A percentile compares a stretch with the other conserved stretches of the same genome.
phyloP scores from a whole-genome alignment of 2,329 filamentous ascomycete genomes.

The Zasmidium citrigriseum region DNA sequence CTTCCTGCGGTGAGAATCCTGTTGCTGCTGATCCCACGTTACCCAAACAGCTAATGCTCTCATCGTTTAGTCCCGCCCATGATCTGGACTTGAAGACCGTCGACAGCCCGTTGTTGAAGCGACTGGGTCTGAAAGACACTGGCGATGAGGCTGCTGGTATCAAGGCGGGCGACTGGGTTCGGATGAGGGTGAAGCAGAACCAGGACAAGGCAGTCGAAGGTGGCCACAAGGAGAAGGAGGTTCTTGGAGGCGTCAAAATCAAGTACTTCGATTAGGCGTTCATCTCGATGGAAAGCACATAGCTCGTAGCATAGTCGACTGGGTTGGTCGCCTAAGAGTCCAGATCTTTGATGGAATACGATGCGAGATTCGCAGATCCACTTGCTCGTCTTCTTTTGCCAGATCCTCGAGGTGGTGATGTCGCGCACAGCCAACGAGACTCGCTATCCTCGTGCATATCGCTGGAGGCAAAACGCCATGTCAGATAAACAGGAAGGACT shows the following conservation, averaged over 20 bases:
- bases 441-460: not conserved
- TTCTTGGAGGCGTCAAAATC: constrained; percentile 35
- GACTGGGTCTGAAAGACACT: constrained; percentile 24
- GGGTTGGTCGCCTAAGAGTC: no score
- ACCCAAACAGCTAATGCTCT: not conserved
- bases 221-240: constrained; percentile 28
- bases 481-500: not conserved
- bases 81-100: constrained; percentile 30
- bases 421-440: no score
- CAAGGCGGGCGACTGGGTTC: constrained; percentile 32
- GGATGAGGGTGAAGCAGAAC: constrained; percentile 31
- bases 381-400: not conserved
- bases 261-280: constrained; percentile 30
- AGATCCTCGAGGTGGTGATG: not conserved
- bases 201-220: constrained; percentile 25
- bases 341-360: not conserved
- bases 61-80: constrained; percentile 24
- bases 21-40: not conserved
- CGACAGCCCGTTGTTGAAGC: constrained; percentile 29
- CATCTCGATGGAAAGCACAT: no score
- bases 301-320: not conserved
- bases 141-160: constrained; percentile 24
- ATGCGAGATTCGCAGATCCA: not conserved
- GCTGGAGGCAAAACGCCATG: not conserved
- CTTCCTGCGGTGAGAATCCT: constrained; percentile 33